A percentile compares a stretch with the other conserved stretches of the same genome.
Conservation (phyloP, 2,329 filamentous ascomycete species). For the Pseudocercospora crystallina region DNA sequence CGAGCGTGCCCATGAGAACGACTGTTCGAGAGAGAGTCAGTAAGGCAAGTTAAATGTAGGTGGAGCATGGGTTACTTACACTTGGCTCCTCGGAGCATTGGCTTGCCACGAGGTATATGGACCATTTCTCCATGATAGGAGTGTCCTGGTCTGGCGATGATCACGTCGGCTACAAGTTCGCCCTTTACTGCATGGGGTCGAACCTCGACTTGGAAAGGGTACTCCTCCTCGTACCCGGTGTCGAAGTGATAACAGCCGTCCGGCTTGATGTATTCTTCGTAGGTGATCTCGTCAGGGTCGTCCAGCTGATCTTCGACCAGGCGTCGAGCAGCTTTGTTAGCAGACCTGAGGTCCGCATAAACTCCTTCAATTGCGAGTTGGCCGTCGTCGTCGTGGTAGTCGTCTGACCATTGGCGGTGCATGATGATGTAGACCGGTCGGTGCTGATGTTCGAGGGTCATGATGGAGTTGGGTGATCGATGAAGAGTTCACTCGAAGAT, state of each 20-base stretch:
- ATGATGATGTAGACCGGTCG: neutral
- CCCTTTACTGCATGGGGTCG: neutral
- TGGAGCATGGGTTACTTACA: neutral
- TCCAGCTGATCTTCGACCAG: neutral
- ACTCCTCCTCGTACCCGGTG: neutral
- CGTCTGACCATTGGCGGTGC: neutral
- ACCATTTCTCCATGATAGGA: neutral
- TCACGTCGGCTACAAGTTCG: neutral
- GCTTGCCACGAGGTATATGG: neutral
- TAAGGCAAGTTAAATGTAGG: neutral
- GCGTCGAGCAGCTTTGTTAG: neutral
- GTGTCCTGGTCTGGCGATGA: neutral
- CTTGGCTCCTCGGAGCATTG: neutral
- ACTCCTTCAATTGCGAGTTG: neutral
- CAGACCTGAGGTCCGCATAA: neutral
- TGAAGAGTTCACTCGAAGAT: no score
- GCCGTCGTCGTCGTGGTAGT: neutral
- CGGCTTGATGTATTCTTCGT: neutral
- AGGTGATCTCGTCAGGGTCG: neutral
- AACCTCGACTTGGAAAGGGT: neutral
- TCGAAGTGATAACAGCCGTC: neutral
- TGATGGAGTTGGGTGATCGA: no score
- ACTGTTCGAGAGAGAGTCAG: neutral
- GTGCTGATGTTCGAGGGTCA: neutral
- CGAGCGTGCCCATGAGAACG: neutral